Evolutionary conservation across 345 rosid genomes (phyloP).

Genomic region (Aegle marmelos): DNA sequence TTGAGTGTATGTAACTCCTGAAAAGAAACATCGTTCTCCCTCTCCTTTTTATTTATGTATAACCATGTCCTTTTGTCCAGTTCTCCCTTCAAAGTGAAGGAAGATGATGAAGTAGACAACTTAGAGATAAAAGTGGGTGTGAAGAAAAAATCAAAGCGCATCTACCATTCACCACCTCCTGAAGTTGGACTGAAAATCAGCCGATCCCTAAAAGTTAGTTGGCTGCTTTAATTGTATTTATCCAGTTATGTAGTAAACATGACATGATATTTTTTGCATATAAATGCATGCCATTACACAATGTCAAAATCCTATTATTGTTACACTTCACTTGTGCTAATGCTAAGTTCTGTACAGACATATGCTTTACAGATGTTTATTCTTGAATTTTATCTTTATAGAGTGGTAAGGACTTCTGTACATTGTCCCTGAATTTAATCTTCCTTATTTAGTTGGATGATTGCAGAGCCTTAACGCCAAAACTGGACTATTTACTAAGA

Average conservation of each 20-base stretch:
- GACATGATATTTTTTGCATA: background rate
- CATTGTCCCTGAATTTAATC: constrained; percentile 26
- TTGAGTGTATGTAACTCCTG: background rate
- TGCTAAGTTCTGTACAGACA: background rate
- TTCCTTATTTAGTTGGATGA: constrained; percentile 45
- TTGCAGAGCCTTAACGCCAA: constrained; percentile 92
- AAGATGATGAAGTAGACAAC: constrained; percentile 80
- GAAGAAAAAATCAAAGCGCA: constrained; percentile 64
- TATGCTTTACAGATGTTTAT: background rate
- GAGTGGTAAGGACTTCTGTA: background rate
- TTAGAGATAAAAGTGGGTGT: constrained; percentile 56
- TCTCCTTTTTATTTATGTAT: background rate
- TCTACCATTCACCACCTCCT: constrained; percentile 68
- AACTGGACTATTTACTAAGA: constrained; percentile 85
- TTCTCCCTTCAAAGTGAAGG: constrained; percentile 73
- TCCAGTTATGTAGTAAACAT: background rate
- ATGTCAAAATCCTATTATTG: background rate
- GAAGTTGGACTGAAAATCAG: constrained; percentile 87
- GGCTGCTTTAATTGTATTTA: constrained; percentile 15
- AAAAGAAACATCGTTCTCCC: background rate
- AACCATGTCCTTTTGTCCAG: constrained; percentile 21
- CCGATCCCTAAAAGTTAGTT: constrained; percentile 68
- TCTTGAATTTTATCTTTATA: background rate
- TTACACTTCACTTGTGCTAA: background rate
- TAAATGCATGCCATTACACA: background rate